A percentile compares a stretch with the other conserved stretches of the same genome.
These are phyloP conservation scores for Citrullus mucosospermus DNA, from an alignment of 306 rosid species.

Conservation along the genomic window DNA sequence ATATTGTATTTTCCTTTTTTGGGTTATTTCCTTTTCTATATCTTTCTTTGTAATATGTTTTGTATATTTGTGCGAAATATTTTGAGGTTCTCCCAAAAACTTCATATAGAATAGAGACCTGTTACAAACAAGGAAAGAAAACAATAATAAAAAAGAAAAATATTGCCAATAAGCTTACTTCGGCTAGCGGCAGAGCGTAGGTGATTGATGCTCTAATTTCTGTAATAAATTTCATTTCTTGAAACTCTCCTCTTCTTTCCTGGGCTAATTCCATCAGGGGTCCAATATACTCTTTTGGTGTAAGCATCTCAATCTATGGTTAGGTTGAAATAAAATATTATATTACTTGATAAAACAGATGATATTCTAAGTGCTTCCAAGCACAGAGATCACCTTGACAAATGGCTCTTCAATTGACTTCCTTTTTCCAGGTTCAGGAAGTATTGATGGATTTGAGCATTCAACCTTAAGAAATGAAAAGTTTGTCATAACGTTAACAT, in stretches of 20 bases:
- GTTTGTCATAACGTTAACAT: neutral
- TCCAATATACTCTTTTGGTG: slow-evolving; percentile 85
- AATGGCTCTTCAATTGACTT: slow-evolving; percentile 69
- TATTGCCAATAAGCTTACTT: slow-evolving; percentile 24
- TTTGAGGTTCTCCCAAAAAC: too few species aligned
- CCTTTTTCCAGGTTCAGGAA: slow-evolving; percentile 68
- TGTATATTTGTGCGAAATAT: too few species aligned
- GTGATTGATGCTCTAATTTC: slow-evolving; percentile 69
- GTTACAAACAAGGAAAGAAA: too few species aligned
- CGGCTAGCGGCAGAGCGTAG: slow-evolving; percentile 76
- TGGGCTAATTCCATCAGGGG: slow-evolving; percentile 86
- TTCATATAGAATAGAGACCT: too few species aligned
- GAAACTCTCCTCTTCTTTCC: slow-evolving; percentile 85
- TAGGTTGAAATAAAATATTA: neutral
- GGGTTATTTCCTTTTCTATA: too few species aligned
- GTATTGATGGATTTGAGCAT: slow-evolving; percentile 72
- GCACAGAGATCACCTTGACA: slow-evolving; percentile 27
- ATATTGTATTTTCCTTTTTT: too few species aligned
- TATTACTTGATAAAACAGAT: neutral
- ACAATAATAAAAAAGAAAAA: too few species aligned
- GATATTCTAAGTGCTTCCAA: neutral
- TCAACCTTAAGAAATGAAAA: slow-evolving; percentile 25
- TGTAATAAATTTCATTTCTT: slow-evolving; percentile 82
- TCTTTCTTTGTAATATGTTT: too few species aligned
- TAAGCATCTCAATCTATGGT: slow-evolving; percentile 77